These are phyloP conservation scores for Aspergillus sp. DNA, from an alignment of 2,329 filamentous ascomycete genomes.

Conservation along the genomic window DNA sequence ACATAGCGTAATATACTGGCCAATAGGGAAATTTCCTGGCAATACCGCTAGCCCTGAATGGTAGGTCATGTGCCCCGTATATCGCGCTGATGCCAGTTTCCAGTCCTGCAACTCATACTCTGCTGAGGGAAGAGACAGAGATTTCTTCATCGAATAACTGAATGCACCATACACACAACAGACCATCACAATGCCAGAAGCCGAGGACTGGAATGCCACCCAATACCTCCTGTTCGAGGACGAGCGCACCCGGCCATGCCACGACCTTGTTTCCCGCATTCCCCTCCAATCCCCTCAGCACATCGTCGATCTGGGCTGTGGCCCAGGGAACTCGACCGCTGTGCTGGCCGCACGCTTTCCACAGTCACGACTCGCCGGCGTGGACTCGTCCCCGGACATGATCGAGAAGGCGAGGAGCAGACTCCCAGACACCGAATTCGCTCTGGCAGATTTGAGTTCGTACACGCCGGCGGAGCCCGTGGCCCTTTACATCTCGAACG, in stretches of 20 bases:
- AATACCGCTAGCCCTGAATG: too few species aligned
- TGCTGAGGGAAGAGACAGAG: too few species aligned
- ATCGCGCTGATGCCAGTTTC: too few species aligned
- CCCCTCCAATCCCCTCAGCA: conserved; percentile 30
- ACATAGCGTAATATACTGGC: too few species aligned
- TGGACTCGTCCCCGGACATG: conserved; percentile 51
- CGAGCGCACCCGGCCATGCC: conserved; percentile 45
- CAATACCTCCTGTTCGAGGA: conserved; percentile 49
- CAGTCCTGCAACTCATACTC: too few species aligned
- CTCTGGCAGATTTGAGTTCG: conserved; percentile 36
- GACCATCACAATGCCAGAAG: background rate
- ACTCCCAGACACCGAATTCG: conserved; percentile 38
- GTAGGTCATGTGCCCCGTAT: too few species aligned
- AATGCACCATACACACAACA: too few species aligned
- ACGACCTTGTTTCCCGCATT: conserved; percentile 45
- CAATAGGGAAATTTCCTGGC: too few species aligned
- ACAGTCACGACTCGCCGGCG: conserved; percentile 37
- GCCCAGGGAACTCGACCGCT: conserved; percentile 50
- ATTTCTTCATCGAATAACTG: too few species aligned
- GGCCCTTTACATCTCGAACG: conserved; percentile 48
- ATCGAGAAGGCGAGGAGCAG: conserved; percentile 37
- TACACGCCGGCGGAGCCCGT: conserved; percentile 27
- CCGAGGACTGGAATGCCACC: conserved; percentile 41
- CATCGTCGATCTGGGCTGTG: conserved; percentile 52
- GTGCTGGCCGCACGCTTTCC: conserved; percentile 43